Conservation (phyloP, 1,284 basidiomycete genomes). For the Baeospora myosura region DNA sequence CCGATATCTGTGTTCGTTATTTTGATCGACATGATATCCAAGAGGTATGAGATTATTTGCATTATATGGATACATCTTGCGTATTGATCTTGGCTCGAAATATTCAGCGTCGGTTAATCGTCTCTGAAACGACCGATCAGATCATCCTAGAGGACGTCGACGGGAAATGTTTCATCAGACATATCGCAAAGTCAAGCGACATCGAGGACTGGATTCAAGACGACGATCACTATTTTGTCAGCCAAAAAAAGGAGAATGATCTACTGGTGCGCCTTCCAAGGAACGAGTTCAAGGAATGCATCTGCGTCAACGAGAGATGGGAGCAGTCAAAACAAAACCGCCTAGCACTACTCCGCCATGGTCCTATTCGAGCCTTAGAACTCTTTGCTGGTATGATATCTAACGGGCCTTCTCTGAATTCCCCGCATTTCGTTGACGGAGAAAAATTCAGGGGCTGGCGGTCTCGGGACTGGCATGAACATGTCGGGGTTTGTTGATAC, state of each 20-base stretch:
- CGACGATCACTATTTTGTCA: slow-evolving; percentile 51
- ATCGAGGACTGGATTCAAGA: slow-evolving; percentile 41
- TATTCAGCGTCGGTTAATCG: slow-evolving; percentile 39
- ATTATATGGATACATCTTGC: neutral
- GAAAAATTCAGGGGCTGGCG: slow-evolving; percentile 50
- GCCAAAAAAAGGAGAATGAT: slow-evolving; percentile 21
- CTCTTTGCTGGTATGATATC: slow-evolving; percentile 49
- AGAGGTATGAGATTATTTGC: neutral
- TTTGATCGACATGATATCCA: slow-evolving; percentile 36
- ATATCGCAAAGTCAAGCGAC: slow-evolving; percentile 21
- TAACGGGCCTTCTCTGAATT: neutral
- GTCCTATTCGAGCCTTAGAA: slow-evolving; percentile 49
- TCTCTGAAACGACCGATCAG: slow-evolving; percentile 13
- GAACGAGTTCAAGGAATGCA: neutral
- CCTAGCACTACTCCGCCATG: slow-evolving; percentile 15
- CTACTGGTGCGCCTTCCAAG: too few species aligned
- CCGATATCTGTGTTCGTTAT: slow-evolving; percentile 29
- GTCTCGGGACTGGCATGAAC: slow-evolving; percentile 58
- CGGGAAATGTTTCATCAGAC: slow-evolving; percentile 38
- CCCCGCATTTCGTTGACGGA: slow-evolving; percentile 6
- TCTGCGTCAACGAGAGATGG: neutral
- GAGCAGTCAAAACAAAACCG: neutral
- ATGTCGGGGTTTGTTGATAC: slow-evolving; percentile 52
- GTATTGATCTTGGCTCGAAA: neutral
- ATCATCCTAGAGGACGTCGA: slow-evolving; percentile 33